These are phyloP conservation scores for Rugonectria rugulosa DNA, from an alignment of 2,329 filamentous ascomycete genomes.

Conservation along the genomic window DNA sequence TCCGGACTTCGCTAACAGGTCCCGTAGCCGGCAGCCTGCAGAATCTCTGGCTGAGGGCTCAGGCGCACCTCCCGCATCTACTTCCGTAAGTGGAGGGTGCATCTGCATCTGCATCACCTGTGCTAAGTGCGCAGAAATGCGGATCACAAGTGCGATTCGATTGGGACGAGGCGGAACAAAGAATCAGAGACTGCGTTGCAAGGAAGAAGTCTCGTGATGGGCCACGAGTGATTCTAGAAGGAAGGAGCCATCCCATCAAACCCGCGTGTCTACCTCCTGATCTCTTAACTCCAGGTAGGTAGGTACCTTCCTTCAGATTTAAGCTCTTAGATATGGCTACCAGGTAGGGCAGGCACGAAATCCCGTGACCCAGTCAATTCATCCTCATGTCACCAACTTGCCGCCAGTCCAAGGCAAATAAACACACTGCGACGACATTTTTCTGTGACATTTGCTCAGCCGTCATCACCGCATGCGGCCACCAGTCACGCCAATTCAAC, in stretches of 20 bases:
- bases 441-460: too few relatives aligned
- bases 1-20: slow-evolving; percentile 27
- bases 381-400: too few relatives aligned
- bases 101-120: neutral
- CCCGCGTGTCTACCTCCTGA: too few relatives aligned
- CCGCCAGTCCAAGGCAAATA: too few relatives aligned
- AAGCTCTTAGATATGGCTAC: too few relatives aligned
- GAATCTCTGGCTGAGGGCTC: slow-evolving; percentile 9
- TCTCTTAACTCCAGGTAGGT: too few relatives aligned
- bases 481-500: too few relatives aligned
- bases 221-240: neutral
- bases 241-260: neutral
- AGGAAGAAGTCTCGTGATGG: neutral
- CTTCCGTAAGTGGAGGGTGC: slow-evolving; percentile 10
- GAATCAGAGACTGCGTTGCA: neutral
- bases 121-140: neutral
- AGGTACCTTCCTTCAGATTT: too few relatives aligned
- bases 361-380: slow-evolving; percentile 1
- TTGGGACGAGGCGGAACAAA: too few relatives aligned
- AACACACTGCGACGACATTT: too few relatives aligned
- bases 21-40: slow-evolving; percentile 33
- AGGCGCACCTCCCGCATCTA: slow-evolving; percentile 10
- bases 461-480: too few relatives aligned
- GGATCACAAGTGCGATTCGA: neutral
- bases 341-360: slow-evolving; percentile 16